Percentiles rank a stretch among this genome's conserved stretches.
These are phyloP conservation scores for Striga hermonthica DNA, from an alignment of 305 asterid species.

Conservation along the genomic window DNA sequence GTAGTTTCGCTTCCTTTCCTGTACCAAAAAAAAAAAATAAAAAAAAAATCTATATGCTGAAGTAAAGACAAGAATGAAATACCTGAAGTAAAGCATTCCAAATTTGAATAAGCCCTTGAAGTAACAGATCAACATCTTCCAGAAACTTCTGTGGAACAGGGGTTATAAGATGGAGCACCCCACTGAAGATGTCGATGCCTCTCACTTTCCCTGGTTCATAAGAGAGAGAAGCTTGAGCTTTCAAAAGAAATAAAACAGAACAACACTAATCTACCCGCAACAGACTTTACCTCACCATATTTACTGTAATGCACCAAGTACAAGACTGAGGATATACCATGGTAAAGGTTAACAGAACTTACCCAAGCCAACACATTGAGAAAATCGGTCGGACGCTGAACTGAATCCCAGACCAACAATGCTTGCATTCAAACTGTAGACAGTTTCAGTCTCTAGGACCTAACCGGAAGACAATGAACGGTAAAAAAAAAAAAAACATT, in stretches of 20 bases:
- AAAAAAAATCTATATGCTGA: too few relatives aligned
- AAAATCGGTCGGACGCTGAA: conserved; percentile 49
- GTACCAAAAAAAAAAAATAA: too few relatives aligned
- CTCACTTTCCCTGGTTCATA: conserved; percentile 73
- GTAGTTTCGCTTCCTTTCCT: too few relatives aligned
- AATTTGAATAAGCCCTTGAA: conserved; percentile 74
- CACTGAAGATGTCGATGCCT: conserved; percentile 62
- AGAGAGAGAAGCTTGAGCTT: conserved; percentile 25
- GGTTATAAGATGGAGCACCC: conserved; percentile 61
- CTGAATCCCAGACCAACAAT: conserved; percentile 78
- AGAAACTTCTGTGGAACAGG: conserved; percentile 68
- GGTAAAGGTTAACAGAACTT: conserved; percentile 28
- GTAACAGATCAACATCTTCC: conserved; percentile 77
- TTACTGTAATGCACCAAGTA: too few relatives aligned
- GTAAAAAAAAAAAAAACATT: conserved; percentile 15
- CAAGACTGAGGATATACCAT: too few relatives aligned
- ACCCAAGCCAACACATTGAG: conserved; percentile 93
- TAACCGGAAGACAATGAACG: conserved; percentile 36
- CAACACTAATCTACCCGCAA: background rate
- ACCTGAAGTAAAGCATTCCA: conserved; percentile 82
- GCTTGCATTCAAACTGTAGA: conserved; percentile 83
- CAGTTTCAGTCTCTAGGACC: conserved; percentile 67
- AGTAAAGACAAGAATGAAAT: conserved; percentile 4
- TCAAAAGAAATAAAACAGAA: background rate
- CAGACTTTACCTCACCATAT: too few relatives aligned